Evolutionary conservation across 768 basidiomycete species (phyloP).

Genomic region (Exidia glandulosa): DNA sequence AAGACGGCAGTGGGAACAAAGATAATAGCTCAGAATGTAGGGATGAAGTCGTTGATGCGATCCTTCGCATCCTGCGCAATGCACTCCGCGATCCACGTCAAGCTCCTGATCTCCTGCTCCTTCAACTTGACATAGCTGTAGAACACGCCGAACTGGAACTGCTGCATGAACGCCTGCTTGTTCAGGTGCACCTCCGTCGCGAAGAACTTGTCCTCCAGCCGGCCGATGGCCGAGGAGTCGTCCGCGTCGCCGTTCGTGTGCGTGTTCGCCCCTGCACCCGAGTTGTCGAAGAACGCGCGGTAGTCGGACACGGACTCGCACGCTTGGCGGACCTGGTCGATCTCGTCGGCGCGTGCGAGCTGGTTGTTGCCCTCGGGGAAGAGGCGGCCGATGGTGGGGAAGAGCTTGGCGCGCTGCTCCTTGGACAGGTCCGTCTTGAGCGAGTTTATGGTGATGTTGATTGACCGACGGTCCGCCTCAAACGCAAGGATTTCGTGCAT

Average conservation of each 20-base stretch:
- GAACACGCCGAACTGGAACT: constrained; percentile 92
- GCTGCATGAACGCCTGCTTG: constrained; percentile 89
- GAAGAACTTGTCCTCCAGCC: constrained; percentile 93
- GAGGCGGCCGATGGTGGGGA: constrained; percentile 86
- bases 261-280: constrained; percentile 16
- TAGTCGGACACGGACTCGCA: constrained; percentile 88
- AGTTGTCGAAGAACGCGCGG: constrained; percentile 73
- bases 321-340: constrained; percentile 81
- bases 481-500: constrained; percentile 90
- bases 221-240: constrained; percentile 41
- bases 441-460: constrained; percentile 99
- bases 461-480: constrained; percentile 91
- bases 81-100: constrained; percentile 96
- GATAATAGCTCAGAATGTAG: constrained; percentile 52
- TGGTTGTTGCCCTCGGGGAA: constrained; percentile 94
- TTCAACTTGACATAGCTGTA: constrained; percentile 87
- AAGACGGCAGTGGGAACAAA: no score
- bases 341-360: constrained; percentile 87
- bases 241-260: constrained; percentile 24
- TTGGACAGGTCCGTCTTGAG: constrained; percentile 92
- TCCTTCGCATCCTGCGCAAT: constrained; percentile 95
- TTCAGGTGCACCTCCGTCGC: constrained; percentile 85
- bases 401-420: constrained; percentile 87
- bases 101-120: constrained; percentile 80
- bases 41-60: constrained; percentile 91